Evolutionary conservation across 192 early-diverging fungal species (phyloP).

Genomic region (Backusella westeae): DNA sequence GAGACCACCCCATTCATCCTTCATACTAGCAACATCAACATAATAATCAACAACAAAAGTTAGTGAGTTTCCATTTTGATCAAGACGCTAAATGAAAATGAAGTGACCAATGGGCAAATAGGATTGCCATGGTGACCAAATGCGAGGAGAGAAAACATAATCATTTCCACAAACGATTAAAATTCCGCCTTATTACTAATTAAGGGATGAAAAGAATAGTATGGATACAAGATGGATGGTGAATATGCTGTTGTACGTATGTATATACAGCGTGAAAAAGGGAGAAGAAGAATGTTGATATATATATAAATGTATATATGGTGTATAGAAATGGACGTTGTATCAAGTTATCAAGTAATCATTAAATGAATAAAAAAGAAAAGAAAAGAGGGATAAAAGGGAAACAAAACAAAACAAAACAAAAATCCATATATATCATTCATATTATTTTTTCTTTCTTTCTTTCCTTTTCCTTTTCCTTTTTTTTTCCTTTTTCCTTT

Average conservation of each 20-base stretch:
- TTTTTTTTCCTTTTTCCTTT: neutral
- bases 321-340: neutral
- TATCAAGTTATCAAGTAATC: neutral
- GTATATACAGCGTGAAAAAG: too few species aligned
- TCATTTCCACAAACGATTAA: neutral
- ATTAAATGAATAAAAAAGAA: neutral
- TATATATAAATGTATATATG: neutral
- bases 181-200: neutral
- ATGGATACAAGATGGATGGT: neutral
- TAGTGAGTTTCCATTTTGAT: neutral
- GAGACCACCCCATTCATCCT: neutral
- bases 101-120: neutral
- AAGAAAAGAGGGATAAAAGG: conserved; percentile 4
- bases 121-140: conserved; percentile 3
- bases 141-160: neutral
- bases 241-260: neutral
- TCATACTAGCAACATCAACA: neutral
- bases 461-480: neutral
- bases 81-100: neutral
- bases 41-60: neutral
- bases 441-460: neutral
- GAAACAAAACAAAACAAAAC: neutral
- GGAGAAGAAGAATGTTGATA: neutral
- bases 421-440: neutral
- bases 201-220: neutral